phyloP scores from a whole-genome alignment of 179 eudicot genomes.

The Beta macrorhiza region DNA sequence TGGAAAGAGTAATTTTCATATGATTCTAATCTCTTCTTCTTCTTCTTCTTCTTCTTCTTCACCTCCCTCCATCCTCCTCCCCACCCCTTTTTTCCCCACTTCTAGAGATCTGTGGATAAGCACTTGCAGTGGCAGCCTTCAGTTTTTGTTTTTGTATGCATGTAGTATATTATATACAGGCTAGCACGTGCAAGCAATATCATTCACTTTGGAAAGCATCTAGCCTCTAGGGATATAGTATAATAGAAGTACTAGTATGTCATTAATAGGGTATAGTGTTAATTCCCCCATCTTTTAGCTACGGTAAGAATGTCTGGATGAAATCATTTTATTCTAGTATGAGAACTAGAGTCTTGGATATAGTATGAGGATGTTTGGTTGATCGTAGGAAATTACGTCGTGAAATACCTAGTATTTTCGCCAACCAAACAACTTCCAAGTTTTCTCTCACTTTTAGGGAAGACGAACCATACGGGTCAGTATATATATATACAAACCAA shows the following conservation, averaged over 20 bases:
- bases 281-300: conserved; percentile 31
- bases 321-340: not conserved
- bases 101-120: conserved; percentile 42
- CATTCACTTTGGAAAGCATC: conserved; percentile 37
- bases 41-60: not conserved
- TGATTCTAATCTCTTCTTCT: conserved; percentile 8
- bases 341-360: not conserved
- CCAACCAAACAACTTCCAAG: not conserved
- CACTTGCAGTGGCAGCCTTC: conserved; percentile 41
- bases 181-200: conserved; percentile 40
- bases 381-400: not conserved
- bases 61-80: conserved; percentile 11
- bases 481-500: not conserved
- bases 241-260: conserved; percentile 3
- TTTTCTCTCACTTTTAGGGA: no score
- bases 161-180: conserved; percentile 24
- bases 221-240: conserved; percentile 24
- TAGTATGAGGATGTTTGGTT: not conserved
- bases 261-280: conserved; percentile 29
- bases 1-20: conserved; percentile 28
- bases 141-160: conserved; percentile 38
- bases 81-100: conserved; percentile 22
- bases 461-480: no score
- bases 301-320: conserved; percentile 31
- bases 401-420: not conserved